phyloP scores from a whole-genome alignment of 2,329 filamentous ascomycete species.

The Rasamsonia emersonii region DNA sequence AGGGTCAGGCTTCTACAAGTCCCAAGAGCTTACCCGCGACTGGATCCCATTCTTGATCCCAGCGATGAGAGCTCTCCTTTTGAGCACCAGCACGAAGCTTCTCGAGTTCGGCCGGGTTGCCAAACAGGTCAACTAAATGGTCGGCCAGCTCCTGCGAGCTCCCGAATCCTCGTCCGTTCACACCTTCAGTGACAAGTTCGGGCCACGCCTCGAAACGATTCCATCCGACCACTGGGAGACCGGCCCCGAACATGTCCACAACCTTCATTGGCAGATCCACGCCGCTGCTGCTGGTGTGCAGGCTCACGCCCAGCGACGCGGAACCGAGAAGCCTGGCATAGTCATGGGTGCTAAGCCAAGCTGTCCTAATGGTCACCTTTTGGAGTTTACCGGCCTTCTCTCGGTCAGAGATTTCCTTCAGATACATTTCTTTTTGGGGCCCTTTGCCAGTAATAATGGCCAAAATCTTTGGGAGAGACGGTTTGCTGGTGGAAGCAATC shows the following conservation, averaged over 20 bases:
- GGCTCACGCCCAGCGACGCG: constrained; percentile 80
- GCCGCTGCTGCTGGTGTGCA: constrained; percentile 89
- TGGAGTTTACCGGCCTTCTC: constrained; percentile 54
- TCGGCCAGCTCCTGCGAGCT: constrained; percentile 57
- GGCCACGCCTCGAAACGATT: constrained; percentile 76
- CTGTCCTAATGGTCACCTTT: constrained; percentile 65
- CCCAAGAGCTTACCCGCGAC: constrained; percentile 67
- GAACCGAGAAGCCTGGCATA: constrained; percentile 78
- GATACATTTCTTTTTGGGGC: constrained; percentile 69
- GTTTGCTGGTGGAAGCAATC: constrained; percentile 34
- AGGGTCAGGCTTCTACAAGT: constrained; percentile 18
- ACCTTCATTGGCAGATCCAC: constrained; percentile 99
- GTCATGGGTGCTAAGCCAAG: constrained; percentile 75
- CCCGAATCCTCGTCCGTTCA: constrained; percentile 79
- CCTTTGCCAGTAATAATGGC: constrained; percentile 94
- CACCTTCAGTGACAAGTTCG: constrained; percentile 79
- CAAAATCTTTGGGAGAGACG: constrained; percentile 57
- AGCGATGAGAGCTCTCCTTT: constrained; percentile 65
- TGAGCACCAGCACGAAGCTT: constrained; percentile 60
- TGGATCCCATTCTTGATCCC: constrained; percentile 89
- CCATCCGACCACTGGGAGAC: constrained; percentile 83
- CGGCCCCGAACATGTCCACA: constrained; percentile 96
- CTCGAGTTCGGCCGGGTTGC: constrained; percentile 47
- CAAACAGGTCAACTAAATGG: constrained; percentile 59
- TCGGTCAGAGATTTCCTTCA: constrained; percentile 55